These are phyloP conservation scores for Lecanicillium sp. DNA, from an alignment of 2,329 filamentous ascomycete species.

Conservation along the genomic window DNA sequence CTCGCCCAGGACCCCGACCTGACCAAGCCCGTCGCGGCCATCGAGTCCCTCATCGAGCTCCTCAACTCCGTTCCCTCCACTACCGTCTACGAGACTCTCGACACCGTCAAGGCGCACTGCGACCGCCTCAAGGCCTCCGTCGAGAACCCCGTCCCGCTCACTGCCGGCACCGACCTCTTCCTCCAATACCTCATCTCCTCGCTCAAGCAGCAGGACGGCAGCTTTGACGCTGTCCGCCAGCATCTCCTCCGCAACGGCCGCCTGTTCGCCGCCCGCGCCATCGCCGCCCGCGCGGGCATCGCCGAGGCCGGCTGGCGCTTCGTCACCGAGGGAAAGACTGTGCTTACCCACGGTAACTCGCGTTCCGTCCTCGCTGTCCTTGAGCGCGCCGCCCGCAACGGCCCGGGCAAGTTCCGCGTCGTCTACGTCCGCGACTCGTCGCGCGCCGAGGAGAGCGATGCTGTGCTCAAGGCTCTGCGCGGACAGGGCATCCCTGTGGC, in stretches of 20 bases:
- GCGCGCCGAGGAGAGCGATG: conserved; percentile 55
- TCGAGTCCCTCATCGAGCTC: conserved; percentile 82
- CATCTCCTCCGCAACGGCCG: conserved; percentile 82
- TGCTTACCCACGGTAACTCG: conserved; percentile 88
- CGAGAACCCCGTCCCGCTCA: conserved; percentile 83
- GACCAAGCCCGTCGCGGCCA: conserved; percentile 92
- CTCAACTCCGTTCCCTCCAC: conserved; percentile 73
- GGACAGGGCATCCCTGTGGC: conserved; percentile 75
- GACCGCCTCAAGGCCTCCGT: conserved; percentile 70
- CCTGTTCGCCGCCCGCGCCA: conserved; percentile 80
- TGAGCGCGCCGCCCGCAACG: conserved; percentile 55
- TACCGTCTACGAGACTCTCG: conserved; percentile 91
- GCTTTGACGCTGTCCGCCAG: conserved; percentile 73
- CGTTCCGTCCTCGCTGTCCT: conserved; percentile 77
- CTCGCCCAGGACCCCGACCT: conserved; percentile 68
- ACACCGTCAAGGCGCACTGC: conserved; percentile 73
- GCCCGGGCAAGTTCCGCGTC: conserved; percentile 66
- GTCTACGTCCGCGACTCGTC: conserved; percentile 66
- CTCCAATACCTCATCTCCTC: conserved; percentile 84
- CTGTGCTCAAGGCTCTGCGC: conserved; percentile 66
- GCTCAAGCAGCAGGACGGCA: conserved; percentile 49
- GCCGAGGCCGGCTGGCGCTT: conserved; percentile 73
- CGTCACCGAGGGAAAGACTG: conserved; percentile 68
- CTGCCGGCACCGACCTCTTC: conserved; percentile 92
- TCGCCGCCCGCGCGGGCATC: conserved; percentile 77